Evolutionary conservation across 257 asterid genomes (phyloP).

Genomic region (Catharanthus roseus): DNA sequence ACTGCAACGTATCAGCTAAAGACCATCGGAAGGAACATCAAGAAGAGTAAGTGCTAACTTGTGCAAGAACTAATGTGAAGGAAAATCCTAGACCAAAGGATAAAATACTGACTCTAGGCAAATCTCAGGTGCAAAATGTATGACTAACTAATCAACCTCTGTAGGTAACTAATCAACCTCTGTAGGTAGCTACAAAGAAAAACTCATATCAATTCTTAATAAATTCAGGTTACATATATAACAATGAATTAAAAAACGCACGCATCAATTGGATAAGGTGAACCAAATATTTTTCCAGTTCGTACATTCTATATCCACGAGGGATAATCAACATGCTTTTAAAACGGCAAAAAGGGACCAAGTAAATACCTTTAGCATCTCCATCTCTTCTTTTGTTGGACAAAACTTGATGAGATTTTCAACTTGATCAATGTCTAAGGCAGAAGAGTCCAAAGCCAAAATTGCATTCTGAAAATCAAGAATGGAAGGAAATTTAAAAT

Average conservation of each 20-base stretch:
- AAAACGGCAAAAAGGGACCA: slow-evolving; percentile 1
- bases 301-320: slow-evolving; percentile 2
- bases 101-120: background rate
- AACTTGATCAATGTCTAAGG: slow-evolving; percentile 97
- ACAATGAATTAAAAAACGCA: background rate
- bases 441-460: slow-evolving; percentile 84
- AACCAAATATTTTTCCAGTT: background rate
- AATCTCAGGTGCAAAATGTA: background rate
- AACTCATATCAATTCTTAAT: background rate
- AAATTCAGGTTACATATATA: background rate
- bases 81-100: background rate
- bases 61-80: background rate
- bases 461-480: slow-evolving; percentile 59
- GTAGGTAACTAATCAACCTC: too few relatives aligned
- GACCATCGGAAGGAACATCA: background rate
- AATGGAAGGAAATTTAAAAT: slow-evolving; percentile 2
- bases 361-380: slow-evolving; percentile 76
- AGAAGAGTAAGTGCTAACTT: background rate
- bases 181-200: background rate
- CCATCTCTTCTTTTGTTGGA: slow-evolving; percentile 99
- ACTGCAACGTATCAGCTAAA: slow-evolving; percentile 1
- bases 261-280: background rate
- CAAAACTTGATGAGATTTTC: slow-evolving; percentile 96
- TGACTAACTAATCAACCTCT: background rate
- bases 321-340: background rate